phyloP scores from a whole-genome alignment of 2,329 filamentous ascomycete genomes.

The Fusarium sp. region DNA sequence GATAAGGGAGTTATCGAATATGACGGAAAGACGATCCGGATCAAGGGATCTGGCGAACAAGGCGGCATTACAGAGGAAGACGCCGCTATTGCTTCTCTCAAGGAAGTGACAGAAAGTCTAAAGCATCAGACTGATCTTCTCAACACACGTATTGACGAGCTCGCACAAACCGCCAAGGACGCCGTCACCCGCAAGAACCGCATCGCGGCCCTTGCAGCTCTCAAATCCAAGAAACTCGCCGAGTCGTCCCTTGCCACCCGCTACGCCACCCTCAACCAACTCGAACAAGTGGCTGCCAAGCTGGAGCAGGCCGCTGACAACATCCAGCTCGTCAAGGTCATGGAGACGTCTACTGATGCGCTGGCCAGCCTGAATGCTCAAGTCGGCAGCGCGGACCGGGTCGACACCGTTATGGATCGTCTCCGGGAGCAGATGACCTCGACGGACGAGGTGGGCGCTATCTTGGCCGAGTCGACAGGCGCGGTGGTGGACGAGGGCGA shows the following conservation, averaged over 20 bases:
- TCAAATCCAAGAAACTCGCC: constrained; percentile 85
- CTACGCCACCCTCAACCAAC: constrained; percentile 78
- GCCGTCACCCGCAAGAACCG: constrained; percentile 81
- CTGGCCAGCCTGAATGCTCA: constrained; percentile 80
- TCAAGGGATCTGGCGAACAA: constrained; percentile 68
- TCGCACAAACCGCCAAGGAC: constrained; percentile 74
- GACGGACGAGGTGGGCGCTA: constrained; percentile 83
- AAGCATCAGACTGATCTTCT: constrained; percentile 78
- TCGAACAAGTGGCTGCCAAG: constrained; percentile 85
- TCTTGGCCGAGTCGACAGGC: constrained; percentile 74
- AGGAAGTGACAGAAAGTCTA: constrained; percentile 80
- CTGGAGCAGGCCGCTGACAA: constrained; percentile 90
- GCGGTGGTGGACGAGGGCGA: constrained; percentile 79
- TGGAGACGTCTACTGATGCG: constrained; percentile 81
- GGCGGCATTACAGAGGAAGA: constrained; percentile 79
- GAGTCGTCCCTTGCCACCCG: constrained; percentile 80
- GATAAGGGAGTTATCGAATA: constrained; percentile 71
- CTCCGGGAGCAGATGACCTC: constrained; percentile 84
- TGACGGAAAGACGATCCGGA: constrained; percentile 79
- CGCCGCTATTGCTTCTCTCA: constrained; percentile 83
- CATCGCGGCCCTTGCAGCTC: constrained; percentile 78
- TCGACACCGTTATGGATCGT: constrained; percentile 80
- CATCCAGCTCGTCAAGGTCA: constrained; percentile 83
- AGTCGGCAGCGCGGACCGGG: constrained; percentile 80
- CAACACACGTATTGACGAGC: constrained; percentile 72